Base-by-base conservation (phyloP, 2,329 filamentous ascomycete species). In the Pestalotiopsis sp. region DNA sequence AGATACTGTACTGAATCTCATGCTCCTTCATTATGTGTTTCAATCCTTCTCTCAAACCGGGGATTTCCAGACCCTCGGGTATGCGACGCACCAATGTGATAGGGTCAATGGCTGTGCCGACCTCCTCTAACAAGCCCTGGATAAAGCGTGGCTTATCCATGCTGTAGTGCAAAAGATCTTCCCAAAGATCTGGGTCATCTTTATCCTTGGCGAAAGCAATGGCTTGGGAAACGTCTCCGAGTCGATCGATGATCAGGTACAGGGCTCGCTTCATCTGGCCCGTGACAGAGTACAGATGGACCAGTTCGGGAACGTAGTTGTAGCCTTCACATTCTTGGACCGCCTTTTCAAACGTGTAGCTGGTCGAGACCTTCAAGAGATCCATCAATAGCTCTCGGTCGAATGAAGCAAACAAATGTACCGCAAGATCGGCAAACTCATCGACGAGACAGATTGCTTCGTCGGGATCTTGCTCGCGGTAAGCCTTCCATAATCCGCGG, bases 81-180 rank as follows among this genome's bases (percentile, higher is more conserved):
- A 99, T 99, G 4, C 94, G 89, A 14, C 92, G 87, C 5, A 99
- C 93, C 3, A 99, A 88, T 17, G 91, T 92, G 70, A 98, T 95
- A 0, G 96, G 96, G 75, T 98, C 91, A 75, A 99, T 96, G 1
- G 94, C 89, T 0, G 94, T 98, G 44, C 96, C 96, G 1, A 97
- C 95, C 81, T 98, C 94, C 75, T 97, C 94, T 0, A 99, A 88
- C 3, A 99, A 83, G 0, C 93, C 94, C 13, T 93, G 91, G 72
- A 99, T 98, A 81, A 99, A 99, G 55, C 89, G 89, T 0, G 96
- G 96, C 76, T 98, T 97, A 81, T 98, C 94, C 96, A 99, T 98
- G 69, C 92, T 95, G 79, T 98, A 98, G 73, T 95, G 90, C 5
- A 99, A 87, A 7, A 99, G 85, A 75, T 98, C 94, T 71, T 97